Conservation (phyloP, 2,329 filamentous ascomycete species). For the Penicillium sp. region DNA sequence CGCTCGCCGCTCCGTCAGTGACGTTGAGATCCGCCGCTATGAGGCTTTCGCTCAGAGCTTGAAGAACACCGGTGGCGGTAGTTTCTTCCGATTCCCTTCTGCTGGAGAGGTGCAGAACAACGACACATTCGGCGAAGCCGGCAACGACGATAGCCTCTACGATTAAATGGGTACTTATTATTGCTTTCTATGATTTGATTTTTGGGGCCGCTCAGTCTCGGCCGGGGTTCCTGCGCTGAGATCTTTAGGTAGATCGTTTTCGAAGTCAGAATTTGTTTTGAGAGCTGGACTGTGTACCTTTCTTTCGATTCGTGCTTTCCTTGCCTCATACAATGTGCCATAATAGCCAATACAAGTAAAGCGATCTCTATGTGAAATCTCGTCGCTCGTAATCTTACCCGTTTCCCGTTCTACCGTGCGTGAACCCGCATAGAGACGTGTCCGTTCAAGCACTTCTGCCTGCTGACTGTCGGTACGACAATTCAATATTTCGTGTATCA, state of each 20-base stretch:
- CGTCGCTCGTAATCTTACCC: background rate
- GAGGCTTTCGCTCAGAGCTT: slow-evolving; percentile 98
- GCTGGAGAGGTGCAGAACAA: slow-evolving; percentile 55
- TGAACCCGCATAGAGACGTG: background rate
- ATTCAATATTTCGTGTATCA: background rate
- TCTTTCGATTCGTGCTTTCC: slow-evolving; percentile 21
- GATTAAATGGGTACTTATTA: slow-evolving; percentile 60
- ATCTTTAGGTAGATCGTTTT: slow-evolving; percentile 20
- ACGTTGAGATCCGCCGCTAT: slow-evolving; percentile 96
- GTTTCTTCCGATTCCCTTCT: slow-evolving; percentile 94
- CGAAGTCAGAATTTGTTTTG: slow-evolving; percentile 18
- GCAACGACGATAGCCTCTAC: slow-evolving; percentile 95
- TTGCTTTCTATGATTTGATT: slow-evolving; percentile 21
- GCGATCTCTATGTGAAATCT: slow-evolving; percentile 15
- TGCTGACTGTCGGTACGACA: background rate
- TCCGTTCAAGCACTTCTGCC: background rate
- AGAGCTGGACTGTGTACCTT: slow-evolving; percentile 13
- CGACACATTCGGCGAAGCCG: slow-evolving; percentile 73
- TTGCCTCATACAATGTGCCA: slow-evolving; percentile 27
- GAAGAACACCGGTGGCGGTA: slow-evolving; percentile 95
- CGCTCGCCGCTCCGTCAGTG: slow-evolving; percentile 88
- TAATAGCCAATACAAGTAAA: slow-evolving; percentile 26
- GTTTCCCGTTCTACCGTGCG: background rate
- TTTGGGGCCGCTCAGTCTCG: slow-evolving; percentile 15
- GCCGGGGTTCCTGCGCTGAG: slow-evolving; percentile 12